Percentiles rank a stretch among this genome's conserved stretches.
Conservation (phyloP, 306 rosid species). For the Prinsepia uniflora region DNA sequence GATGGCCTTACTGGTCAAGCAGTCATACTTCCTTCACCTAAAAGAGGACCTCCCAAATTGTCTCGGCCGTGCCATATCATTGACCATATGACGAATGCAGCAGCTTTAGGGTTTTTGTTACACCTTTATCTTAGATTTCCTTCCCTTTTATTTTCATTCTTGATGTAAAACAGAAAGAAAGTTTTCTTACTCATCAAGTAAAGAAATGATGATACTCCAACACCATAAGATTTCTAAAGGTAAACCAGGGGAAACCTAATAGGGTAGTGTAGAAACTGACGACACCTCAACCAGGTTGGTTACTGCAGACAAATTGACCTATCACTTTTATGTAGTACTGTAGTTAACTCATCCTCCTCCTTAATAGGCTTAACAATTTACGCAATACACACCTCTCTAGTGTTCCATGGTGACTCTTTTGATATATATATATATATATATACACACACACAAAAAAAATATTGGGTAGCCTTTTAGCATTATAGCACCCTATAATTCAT, state of each 20-base stretch:
- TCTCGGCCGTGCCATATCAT: too few relatives aligned
- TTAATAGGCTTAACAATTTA: neutral
- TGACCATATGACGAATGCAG: neutral
- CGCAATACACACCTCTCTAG: neutral
- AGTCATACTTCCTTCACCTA: too few relatives aligned
- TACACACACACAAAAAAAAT: too few relatives aligned
- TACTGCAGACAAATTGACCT: neutral
- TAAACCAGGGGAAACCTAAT: neutral
- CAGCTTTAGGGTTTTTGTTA: conserved; percentile 6
- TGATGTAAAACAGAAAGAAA: neutral
- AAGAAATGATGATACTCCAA: conserved; percentile 4
- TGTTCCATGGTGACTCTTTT: neutral
- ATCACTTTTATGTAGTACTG: neutral
- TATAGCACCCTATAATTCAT: neutral
- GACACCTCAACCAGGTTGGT: neutral
- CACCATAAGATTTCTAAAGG: neutral
- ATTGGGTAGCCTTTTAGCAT: neutral
- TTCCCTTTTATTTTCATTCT: neutral
- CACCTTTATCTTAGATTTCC: neutral
- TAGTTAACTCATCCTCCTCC: neutral
- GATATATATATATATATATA: too few relatives aligned
- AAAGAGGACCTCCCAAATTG: too few relatives aligned
- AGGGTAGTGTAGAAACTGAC: neutral
- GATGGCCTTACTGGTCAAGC: neutral
- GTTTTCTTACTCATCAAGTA: neutral